phyloP scores from a whole-genome alignment of 441 rosid species.

The Croton laevigatus region DNA sequence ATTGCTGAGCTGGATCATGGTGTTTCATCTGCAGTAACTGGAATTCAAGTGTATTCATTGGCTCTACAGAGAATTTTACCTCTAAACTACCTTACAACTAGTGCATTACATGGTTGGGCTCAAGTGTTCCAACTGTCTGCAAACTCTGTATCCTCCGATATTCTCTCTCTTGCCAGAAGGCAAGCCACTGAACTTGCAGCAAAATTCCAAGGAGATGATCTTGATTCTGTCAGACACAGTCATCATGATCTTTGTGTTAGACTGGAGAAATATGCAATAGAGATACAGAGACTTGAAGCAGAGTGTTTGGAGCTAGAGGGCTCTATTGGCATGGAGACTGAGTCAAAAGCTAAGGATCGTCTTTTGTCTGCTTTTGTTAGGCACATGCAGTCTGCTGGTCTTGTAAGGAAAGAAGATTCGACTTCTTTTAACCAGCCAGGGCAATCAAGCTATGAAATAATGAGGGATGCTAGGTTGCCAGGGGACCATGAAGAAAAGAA shows the following conservation, averaged over 20 bases:
- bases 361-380: slow-evolving; percentile 72
- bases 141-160: slow-evolving; percentile 68
- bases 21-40: slow-evolving; percentile 65
- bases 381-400: slow-evolving; percentile 67
- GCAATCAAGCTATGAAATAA: slow-evolving; percentile 36
- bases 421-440: slow-evolving; percentile 35
- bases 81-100: slow-evolving; percentile 80
- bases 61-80: slow-evolving; percentile 91
- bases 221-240: slow-evolving; percentile 50
- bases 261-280: slow-evolving; percentile 64
- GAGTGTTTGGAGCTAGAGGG: slow-evolving; percentile 67
- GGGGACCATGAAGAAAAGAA: slow-evolving; percentile 59
- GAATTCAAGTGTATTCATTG: slow-evolving; percentile 73
- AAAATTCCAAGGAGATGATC: slow-evolving; percentile 50
- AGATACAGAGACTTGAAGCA: slow-evolving; percentile 66
- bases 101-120: slow-evolving; percentile 84
- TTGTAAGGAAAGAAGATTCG: slow-evolving; percentile 52
- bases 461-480: slow-evolving; percentile 38
- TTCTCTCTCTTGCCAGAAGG: slow-evolving; percentile 69
- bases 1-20: slow-evolving; percentile 73
- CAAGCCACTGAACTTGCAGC: slow-evolving; percentile 81
- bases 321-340: slow-evolving; percentile 66
- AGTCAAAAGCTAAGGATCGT: slow-evolving; percentile 77
- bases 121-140: slow-evolving; percentile 84
- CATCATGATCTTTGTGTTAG: slow-evolving; percentile 67